phyloP scores from a whole-genome alignment of 2,329 filamentous ascomycete species.

The Fusarium decemcellulare region DNA sequence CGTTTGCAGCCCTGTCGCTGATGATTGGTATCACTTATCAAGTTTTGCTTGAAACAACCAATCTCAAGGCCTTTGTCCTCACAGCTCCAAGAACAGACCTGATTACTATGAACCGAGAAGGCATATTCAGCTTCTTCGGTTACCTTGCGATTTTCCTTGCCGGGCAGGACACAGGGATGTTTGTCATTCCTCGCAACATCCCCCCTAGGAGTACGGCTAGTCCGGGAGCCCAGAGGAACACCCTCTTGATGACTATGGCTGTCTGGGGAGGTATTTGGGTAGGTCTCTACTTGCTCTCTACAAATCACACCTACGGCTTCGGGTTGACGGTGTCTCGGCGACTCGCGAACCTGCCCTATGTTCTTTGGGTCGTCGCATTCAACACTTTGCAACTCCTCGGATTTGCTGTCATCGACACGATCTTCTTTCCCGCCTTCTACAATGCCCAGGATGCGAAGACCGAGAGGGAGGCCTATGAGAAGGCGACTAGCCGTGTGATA shows the following conservation, averaged over 20 bases:
- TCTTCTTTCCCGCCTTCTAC: constrained; percentile 83
- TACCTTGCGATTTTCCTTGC: constrained; percentile 96
- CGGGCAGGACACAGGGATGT: constrained; percentile 86
- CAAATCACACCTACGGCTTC: constrained; percentile 78
- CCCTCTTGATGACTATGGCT: constrained; percentile 74
- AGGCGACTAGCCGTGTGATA: constrained; percentile 86
- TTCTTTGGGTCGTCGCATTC: constrained; percentile 93
- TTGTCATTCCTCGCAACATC: constrained; percentile 77
- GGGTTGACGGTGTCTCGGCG: constrained; percentile 86
- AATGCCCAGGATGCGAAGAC: constrained; percentile 66
- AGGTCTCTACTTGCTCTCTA: constrained; percentile 77
- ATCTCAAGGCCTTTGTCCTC: constrained; percentile 86
- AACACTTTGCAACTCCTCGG: constrained; percentile 86
- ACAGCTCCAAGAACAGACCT: constrained; percentile 84
- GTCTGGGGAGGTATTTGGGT: constrained; percentile 79
- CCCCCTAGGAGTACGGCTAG: constrained; percentile 58
- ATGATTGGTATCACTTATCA: constrained; percentile 81
- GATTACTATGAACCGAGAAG: constrained; percentile 92
- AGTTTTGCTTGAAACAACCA: constrained; percentile 79
- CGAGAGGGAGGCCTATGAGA: constrained; percentile 75
- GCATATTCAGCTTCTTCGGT: constrained; percentile 93
- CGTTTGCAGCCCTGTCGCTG: constrained; percentile 82
- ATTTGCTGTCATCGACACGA: constrained; percentile 82
- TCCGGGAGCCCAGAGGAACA: constrained; percentile 64
- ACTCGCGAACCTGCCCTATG: constrained; percentile 92